Percentiles rank a stretch among this genome's conserved stretches.
Conservation (phyloP, 2,329 filamentous ascomycete species). For the Claviceps paspali region DNA sequence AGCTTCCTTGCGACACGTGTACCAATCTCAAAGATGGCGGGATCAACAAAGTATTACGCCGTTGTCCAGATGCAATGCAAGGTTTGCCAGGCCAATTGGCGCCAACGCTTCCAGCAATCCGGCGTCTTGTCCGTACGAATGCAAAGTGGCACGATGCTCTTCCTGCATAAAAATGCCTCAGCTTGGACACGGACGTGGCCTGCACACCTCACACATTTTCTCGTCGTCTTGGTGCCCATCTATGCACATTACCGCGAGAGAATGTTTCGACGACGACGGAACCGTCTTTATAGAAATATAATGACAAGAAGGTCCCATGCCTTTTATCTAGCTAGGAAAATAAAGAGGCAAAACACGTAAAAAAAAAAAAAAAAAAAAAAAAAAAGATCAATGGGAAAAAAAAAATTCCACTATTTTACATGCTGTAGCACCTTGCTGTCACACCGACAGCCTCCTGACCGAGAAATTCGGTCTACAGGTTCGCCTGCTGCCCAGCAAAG, state of each 20-base stretch:
- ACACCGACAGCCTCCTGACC: conserved; percentile 4
- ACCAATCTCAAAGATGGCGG: too few species aligned
- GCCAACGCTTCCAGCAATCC: too few species aligned
- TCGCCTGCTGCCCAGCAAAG: conserved; percentile 32
- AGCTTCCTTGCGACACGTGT: too few species aligned
- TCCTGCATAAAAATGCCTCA: not conserved
- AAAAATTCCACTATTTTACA: conserved; percentile 2
- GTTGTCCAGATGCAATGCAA: not conserved
- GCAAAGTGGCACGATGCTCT: not conserved
- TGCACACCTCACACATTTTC: not conserved
- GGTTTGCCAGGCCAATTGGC: too few species aligned
- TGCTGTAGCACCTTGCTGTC: not conserved
- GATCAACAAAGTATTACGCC: too few species aligned
- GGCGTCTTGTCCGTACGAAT: not conserved
- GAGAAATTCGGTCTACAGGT: conserved; percentile 7
- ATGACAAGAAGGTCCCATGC: too few species aligned
- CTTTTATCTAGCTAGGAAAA: too few species aligned
- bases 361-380: not conserved
- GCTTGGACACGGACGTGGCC: not conserved
- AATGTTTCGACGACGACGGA: too few species aligned
- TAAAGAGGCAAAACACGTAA: too few species aligned
- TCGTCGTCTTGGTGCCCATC: not conserved
- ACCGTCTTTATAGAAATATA: not conserved
- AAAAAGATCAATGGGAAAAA: not conserved
- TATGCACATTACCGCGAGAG: too few species aligned